Base-by-base conservation (phyloP, 345 rosid species). In the Gossypium ekmanianum region DNA sequence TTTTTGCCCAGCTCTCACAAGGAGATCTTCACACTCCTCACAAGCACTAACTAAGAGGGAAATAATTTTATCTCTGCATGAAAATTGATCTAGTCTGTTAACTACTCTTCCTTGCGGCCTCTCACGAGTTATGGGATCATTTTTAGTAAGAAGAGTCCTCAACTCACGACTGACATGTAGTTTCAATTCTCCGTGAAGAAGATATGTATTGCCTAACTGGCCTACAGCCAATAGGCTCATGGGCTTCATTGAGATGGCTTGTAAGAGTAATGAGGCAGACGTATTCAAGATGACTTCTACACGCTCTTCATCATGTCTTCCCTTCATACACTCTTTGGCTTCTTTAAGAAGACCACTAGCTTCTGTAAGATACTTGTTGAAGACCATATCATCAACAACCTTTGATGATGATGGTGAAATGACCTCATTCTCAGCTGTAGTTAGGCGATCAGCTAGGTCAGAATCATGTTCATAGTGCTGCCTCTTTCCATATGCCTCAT, bases 171-270 rank as follows among this genome's bases (percentile, higher is more conserved):
- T 90, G 20, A 83, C 76, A 44, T 77, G 83, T 72, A 87, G 76
- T 76, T 90, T 90, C 27, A 90, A 70, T 79, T 88, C 91, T 77
- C 95, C 95, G 61, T 87, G 95, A 81, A 90, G 88, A 73, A 90
- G 91, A 79, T 85, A 87, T 2, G 94, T 84, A 48, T 88, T 90
- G 8, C 94, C 94, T 82, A 90, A 77, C 58, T 82, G 92, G 48
- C 94, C 94, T 0, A 88, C 88, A 2, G 94, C 92, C 81, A 90
- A 82, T 67, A 90, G 77, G 77, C 91, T 88, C 90, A 87, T 82
- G 0, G 94, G 94, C 78, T 85, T 90, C 91, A 90, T 73, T 59
- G 80, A 55, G 34, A 77, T 34, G 61, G 92, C 91, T 72, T 82
- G 83, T 11, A 83, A 78, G 48, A 90, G 90, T 76, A 90, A 80